Evolutionary conservation across 2,329 filamentous ascomycete genomes (phyloP), one percentile per base, ranked within the genome.

Genomic region (Ophiostoma perfectum): DNA sequence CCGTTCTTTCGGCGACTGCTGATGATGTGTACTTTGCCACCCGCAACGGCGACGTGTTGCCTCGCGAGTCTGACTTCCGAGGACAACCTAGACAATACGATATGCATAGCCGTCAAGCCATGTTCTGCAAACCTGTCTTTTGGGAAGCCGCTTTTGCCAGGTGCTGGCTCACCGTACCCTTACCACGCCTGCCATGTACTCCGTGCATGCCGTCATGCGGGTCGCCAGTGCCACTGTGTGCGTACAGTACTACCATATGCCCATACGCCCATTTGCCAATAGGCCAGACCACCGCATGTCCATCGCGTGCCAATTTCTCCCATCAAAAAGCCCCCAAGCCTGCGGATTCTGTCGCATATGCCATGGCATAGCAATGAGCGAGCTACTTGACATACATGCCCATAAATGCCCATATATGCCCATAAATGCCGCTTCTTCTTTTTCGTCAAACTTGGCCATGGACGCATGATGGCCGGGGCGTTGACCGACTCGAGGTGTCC

Each of bases 401-500:
- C 27, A 27, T 27, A 27, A 27, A 27, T 27, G 27, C 27, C 60
- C 27, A 27, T 27, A 27, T 1, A 27, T 27, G 27, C 27, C 27
- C 27, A 27, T 62, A 18, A 41, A 42, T 39, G 14, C 60, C 60
- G 16, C 38, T 42, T 14, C 39, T 9, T 42, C 16, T 8, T 55
- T 14, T 55, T 18, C n/a, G 49, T 9, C n/a, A 18, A 11, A 11
- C 27, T 55, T 55, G 49, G 18, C n/a, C 27, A 45, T 55, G 6
- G 18, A 55, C 27, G 49, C 8, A 55, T 55, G 3, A 14, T 9
- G 49, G 49, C n/a, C 49, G 14, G 11, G 64, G 64, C 44, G 41
- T 66, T 71, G 66, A 66, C 70, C 71, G 66, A 69, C 67, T 70
- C 67, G 66, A 70, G 62, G 65, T n/a, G 45, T 64, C 66, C 68